Evolutionary conservation across 768 basidiomycete genomes (phyloP).

Genomic region (Podaxis sp.): DNA sequence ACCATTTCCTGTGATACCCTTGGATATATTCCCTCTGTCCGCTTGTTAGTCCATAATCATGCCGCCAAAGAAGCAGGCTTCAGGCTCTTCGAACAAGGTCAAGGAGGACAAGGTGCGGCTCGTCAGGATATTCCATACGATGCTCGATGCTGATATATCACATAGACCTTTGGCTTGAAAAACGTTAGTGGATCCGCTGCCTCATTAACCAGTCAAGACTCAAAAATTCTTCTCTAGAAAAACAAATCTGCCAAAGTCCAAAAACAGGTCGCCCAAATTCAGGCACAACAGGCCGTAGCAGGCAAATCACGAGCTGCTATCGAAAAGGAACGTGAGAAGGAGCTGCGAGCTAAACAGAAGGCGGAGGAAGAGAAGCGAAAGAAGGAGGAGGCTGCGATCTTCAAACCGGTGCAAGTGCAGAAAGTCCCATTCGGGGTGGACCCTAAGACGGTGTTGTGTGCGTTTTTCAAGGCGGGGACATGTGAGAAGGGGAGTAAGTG

Average conservation of each 20-base stretch:
- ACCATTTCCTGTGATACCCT: not conserved
- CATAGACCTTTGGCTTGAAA: conserved; percentile 86
- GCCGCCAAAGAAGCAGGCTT: conserved; percentile 74
- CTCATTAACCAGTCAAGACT: conserved; percentile 6
- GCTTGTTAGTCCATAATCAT: conserved; percentile 33
- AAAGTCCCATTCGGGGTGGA: conserved; percentile 95
- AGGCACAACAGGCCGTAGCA: conserved; percentile 68
- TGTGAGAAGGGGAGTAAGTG: conserved; percentile 96
- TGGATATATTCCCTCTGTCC: not conserved
- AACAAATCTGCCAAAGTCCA: conserved; percentile 94
- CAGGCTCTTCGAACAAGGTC: conserved; percentile 64
- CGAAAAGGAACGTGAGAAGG: conserved; percentile 87
- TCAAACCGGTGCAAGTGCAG: conserved; percentile 79
- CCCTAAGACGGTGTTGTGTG: conserved; percentile 92
- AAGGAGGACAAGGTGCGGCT: conserved; percentile 77
- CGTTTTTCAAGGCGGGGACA: conserved; percentile 86
- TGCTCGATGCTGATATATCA: conserved; percentile 18
- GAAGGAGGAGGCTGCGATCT: conserved; percentile 82
- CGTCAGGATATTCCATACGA: conserved; percentile 22
- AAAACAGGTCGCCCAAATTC: conserved; percentile 76
- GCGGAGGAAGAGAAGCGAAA: conserved; percentile 78
- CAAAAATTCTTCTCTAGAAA: conserved; percentile 55
- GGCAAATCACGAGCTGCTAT: conserved; percentile 82
- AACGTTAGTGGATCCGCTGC: conserved; percentile 52
- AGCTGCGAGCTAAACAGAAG: conserved; percentile 71